Percentiles rank a stretch among this genome's conserved stretches.
phyloP scores from a whole-genome alignment of 768 basidiomycete species.

The Guyanaporus albipodus region DNA sequence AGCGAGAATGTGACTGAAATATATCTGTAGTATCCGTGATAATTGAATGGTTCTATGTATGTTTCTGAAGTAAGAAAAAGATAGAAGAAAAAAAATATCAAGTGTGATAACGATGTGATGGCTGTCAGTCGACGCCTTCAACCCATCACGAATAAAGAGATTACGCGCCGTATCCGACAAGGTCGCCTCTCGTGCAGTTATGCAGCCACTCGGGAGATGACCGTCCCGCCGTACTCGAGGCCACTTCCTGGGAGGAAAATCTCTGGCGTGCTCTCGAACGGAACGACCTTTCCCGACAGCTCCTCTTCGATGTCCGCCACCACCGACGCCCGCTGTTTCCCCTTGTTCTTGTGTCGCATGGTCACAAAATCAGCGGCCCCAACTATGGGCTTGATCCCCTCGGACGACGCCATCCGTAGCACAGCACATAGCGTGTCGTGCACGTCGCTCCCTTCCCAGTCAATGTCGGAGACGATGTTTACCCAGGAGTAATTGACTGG shows the following conservation, averaged over 20 bases:
- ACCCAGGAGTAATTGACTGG: conserved; percentile 78
- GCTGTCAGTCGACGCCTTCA: not conserved
- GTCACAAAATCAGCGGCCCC: conserved; percentile 21
- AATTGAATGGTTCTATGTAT: not conserved
- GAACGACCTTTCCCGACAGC: conserved; percentile 26
- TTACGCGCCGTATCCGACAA: conserved; percentile 1
- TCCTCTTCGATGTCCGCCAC: conserved; percentile 17
- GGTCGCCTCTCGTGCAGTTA: conserved; percentile 10
- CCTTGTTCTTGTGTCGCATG: conserved; percentile 20
- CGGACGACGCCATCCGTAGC: conserved; percentile 35
- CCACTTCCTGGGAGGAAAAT: conserved; percentile 27
- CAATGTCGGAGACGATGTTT: conserved; percentile 74
- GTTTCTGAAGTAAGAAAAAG: not conserved
- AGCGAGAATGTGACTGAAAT: conserved; percentile 7
- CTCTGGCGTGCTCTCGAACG: conserved; percentile 35
- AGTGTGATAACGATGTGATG: not conserved
- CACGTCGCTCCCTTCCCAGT: conserved; percentile 78
- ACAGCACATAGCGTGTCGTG: conserved; percentile 46
- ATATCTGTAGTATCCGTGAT: conserved; percentile 16
- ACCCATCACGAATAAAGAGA: not conserved
- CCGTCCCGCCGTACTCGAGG: conserved; percentile 32
- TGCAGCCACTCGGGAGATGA: conserved; percentile 35
- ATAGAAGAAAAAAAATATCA: not conserved
- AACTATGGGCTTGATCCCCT: conserved; percentile 28
- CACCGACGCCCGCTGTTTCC: conserved; percentile 21